phyloP scores from a whole-genome alignment of 257 asterid genomes.

The Solanum medicagineum region DNA sequence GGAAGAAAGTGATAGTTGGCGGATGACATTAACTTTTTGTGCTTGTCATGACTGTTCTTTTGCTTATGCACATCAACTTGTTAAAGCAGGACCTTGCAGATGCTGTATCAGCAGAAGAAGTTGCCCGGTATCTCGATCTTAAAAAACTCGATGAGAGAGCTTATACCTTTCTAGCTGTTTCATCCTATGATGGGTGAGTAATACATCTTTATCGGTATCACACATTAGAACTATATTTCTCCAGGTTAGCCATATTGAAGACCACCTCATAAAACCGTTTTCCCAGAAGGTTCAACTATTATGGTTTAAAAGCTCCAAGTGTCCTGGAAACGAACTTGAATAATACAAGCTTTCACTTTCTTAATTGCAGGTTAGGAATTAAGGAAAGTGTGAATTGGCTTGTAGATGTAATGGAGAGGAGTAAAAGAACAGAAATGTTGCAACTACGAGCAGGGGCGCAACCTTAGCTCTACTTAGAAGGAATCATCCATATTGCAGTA shows the following conservation, averaged over 20 bases:
- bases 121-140: slow-evolving; percentile 60
- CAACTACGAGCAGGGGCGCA: slow-evolving; percentile 46
- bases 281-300: background rate
- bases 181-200: slow-evolving; percentile 61
- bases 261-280: background rate
- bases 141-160: slow-evolving; percentile 65
- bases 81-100: slow-evolving; percentile 54
- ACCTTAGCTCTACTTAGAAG: background rate
- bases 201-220: background rate
- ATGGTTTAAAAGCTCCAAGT: background rate
- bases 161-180: slow-evolving; percentile 52
- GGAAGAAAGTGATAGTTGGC: background rate
- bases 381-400: slow-evolving; percentile 80
- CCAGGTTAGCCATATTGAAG: background rate
- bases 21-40: background rate
- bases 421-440: slow-evolving; percentile 65
- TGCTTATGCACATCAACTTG: background rate
- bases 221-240: background rate
- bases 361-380: slow-evolving; percentile 50
- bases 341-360: background rate
- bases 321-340: background rate
- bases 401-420: slow-evolving; percentile 71
- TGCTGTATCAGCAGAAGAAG: slow-evolving; percentile 63
- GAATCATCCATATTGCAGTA: background rate
- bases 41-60: background rate